Percentiles rank a stretch among this genome's conserved stretches.
Evolutionary conservation across 164 flowering plant species (phyloP).

Genomic region (Pachysandra terminalis): DNA sequence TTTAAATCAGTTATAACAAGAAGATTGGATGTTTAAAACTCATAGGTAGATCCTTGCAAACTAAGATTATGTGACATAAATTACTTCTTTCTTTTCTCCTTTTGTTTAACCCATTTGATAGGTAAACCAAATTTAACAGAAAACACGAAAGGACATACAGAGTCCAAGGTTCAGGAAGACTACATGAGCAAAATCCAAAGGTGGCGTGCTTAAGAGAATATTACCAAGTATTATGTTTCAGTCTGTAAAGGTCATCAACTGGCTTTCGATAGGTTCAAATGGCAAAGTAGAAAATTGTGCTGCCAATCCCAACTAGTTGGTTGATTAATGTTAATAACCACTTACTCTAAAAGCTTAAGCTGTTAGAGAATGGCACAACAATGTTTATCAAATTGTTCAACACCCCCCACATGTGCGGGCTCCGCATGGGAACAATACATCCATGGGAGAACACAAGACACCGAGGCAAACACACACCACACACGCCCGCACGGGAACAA

Average conservation of each 20-base stretch:
- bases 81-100: neutral
- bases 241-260: neutral
- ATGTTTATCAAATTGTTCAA: too few species aligned
- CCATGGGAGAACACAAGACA: too few species aligned
- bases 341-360: too few species aligned
- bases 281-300: too few species aligned
- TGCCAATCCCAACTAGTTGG: too few species aligned
- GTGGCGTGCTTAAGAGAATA: neutral
- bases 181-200: neutral
- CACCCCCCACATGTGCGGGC: too few species aligned
- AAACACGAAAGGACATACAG: neutral
- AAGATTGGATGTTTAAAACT: neutral
- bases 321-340: too few species aligned
- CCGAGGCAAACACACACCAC: too few species aligned
- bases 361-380: too few species aligned
- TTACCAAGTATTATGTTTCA: neutral
- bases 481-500: too few species aligned
- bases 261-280: too few species aligned
- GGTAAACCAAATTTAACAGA: neutral
- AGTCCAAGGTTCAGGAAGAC: neutral
- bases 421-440: too few species aligned
- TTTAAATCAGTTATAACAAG: neutral
- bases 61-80: neutral
- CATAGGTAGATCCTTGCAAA: neutral
- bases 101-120: neutral